Evolutionary conservation across 2,329 filamentous ascomycete genomes (phyloP).

Genomic region (Fusarium longipes): DNA sequence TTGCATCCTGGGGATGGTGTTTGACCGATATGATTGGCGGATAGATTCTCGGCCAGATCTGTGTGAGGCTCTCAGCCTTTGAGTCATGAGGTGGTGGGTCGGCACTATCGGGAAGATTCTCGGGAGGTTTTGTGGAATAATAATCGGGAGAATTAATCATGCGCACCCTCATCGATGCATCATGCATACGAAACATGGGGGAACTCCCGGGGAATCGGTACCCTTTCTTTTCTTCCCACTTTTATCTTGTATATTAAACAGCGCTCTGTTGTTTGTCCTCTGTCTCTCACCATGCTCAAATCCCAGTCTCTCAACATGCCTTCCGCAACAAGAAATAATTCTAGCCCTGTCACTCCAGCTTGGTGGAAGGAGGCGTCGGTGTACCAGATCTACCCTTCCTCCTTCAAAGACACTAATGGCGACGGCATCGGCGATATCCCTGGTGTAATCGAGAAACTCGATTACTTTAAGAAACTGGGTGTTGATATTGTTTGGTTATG

Average conservation of each 20-base stretch:
- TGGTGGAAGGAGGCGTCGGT: slow-evolving; percentile 68
- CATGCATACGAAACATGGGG: neutral
- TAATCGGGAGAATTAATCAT: neutral
- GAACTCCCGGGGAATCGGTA: neutral
- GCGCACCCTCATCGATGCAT: neutral
- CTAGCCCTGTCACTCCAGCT: slow-evolving; percentile 5
- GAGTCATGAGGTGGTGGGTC: too few relatives aligned
- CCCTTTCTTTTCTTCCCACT: neutral
- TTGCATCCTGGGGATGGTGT: neutral
- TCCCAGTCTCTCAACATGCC: slow-evolving; percentile 1
- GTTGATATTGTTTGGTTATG: slow-evolving; percentile 75
- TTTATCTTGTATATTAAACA: neutral
- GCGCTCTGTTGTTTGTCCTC: too few relatives aligned
- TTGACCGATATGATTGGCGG: neutral
- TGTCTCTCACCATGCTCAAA: neutral
- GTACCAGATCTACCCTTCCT: slow-evolving; percentile 63
- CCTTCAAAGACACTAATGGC: slow-evolving; percentile 66
- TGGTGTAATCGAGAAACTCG: slow-evolving; percentile 69
- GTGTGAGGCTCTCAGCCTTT: neutral
- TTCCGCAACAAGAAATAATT: neutral
- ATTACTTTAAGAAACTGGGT: slow-evolving; percentile 70
- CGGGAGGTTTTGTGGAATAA: slow-evolving; percentile 1
- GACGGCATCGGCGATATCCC: slow-evolving; percentile 71
- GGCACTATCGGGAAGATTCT: neutral
- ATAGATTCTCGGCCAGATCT: neutral